Percentiles rank a stretch among this genome's conserved stretches.
phyloP scores from a whole-genome alignment of 2,329 filamentous ascomycete genomes.

The Madurella mycetomatis region DNA sequence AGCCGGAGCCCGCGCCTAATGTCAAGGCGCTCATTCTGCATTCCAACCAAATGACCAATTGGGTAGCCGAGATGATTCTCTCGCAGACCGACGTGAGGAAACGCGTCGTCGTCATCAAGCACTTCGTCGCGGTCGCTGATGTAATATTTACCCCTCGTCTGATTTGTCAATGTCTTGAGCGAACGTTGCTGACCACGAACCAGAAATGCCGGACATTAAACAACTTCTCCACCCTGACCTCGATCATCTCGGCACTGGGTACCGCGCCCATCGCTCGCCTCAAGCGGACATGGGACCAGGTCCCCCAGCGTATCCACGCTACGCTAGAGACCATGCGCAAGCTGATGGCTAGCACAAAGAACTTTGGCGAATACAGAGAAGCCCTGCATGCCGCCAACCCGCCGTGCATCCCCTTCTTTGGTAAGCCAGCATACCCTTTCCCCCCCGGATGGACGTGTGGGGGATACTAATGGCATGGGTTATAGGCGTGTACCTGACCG shows the following conservation, averaged over 20 bases:
- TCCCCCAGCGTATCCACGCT: constrained; percentile 76
- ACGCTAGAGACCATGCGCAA: constrained; percentile 87
- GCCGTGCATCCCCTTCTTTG: constrained; percentile 97
- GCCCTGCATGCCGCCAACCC: constrained; percentile 88
- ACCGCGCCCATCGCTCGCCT: constrained; percentile 93
- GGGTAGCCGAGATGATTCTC: constrained; percentile 98
- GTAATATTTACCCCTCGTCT: constrained; percentile 41
- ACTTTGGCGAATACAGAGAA: constrained; percentile 95
- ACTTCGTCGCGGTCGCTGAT: constrained; percentile 94
- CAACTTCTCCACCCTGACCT: constrained; percentile 96
- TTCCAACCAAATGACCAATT: constrained; percentile 98
- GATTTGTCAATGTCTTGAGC: background rate
- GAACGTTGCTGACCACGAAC: constrained; percentile 21
- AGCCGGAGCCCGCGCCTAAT: constrained; percentile 83
- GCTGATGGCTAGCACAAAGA: constrained; percentile 95
- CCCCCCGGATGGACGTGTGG: background rate
- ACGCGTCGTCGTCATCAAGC: constrained; percentile 94
- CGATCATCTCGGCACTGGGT: constrained; percentile 91
- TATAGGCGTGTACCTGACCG: constrained; percentile 88
- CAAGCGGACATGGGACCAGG: constrained; percentile 89
- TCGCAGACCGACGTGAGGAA: constrained; percentile 93
- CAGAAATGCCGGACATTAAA: constrained; percentile 91
- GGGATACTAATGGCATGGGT: background rate
- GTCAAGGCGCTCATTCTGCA: constrained; percentile 95
- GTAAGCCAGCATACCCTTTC: constrained; percentile 45